phyloP scores from a whole-genome alignment of 352 stramenopile genomes.

The Albugo laibachii region DNA sequence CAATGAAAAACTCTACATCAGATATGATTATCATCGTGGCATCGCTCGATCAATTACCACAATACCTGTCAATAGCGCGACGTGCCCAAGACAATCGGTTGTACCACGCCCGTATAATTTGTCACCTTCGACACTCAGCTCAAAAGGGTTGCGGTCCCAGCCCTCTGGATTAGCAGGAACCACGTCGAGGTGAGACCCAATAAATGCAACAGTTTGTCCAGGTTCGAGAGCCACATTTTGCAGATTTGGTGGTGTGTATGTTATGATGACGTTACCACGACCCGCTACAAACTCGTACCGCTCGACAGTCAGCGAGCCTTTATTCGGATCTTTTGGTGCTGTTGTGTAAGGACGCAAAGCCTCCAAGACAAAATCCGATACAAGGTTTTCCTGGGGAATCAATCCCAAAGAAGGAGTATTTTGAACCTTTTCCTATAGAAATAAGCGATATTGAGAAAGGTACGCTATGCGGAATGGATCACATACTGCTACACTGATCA shows the following conservation, averaged over 20 bases:
- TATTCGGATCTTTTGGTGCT: slow-evolving; percentile 20
- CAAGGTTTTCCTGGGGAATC: slow-evolving; percentile 72
- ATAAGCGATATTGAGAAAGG: not conserved
- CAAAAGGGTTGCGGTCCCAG: slow-evolving; percentile 80
- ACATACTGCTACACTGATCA: slow-evolving; percentile 60
- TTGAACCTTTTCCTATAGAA: slow-evolving; percentile 34
- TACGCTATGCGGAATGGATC: slow-evolving; percentile 6
- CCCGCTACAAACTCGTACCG: slow-evolving; percentile 65
- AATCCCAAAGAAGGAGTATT: slow-evolving; percentile 41
- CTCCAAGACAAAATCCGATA: slow-evolving; percentile 75
- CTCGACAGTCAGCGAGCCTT: slow-evolving; percentile 39
- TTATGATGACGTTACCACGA: slow-evolving; percentile 84
- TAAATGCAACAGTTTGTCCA: slow-evolving; percentile 68
- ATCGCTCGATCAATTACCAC: not conserved
- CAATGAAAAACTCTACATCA: slow-evolving; percentile 27
- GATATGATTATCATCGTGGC: not conserved
- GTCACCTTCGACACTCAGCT: slow-evolving; percentile 75
- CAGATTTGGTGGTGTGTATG: slow-evolving; percentile 38
- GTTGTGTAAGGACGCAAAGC: slow-evolving; percentile 56
- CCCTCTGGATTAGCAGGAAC: slow-evolving; percentile 83
- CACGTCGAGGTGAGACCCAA: slow-evolving; percentile 84
- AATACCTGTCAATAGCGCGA: slow-evolving; percentile 74
- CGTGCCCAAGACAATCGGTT: slow-evolving; percentile 85
- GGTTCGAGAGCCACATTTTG: slow-evolving; percentile 1
- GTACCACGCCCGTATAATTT: slow-evolving; percentile 84